Conservation (phyloP, 805 yeast species). For the Sugiyamaella smithiae region DNA sequence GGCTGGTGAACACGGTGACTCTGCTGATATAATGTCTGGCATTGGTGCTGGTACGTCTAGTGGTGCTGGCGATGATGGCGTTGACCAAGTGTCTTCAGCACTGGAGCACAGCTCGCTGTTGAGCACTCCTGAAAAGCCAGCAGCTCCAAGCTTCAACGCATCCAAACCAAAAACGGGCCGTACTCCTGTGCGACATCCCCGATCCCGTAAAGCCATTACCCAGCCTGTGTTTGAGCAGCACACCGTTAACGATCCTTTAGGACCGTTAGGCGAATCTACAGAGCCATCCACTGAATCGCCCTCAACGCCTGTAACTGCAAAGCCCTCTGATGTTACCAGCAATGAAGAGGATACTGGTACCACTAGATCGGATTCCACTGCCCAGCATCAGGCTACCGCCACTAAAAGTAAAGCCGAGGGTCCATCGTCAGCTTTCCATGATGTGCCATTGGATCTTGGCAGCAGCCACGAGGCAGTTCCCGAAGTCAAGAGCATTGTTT, state of each 20-base stretch:
- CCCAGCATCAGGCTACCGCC: neutral
- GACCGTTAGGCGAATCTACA: slow-evolving; percentile 17
- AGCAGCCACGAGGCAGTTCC: neutral
- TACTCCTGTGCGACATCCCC: slow-evolving; percentile 7
- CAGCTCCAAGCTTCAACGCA: neutral
- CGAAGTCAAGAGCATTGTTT: neutral
- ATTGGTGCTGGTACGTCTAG: neutral
- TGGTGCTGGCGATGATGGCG: neutral
- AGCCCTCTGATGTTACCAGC: neutral
- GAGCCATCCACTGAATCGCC: neutral
- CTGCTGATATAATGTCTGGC: too few relatives aligned
- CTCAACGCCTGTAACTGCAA: neutral
- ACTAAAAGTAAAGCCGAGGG: neutral
- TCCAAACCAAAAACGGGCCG: neutral
- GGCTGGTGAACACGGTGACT: neutral
- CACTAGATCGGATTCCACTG: neutral
- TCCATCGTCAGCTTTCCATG: slow-evolving; percentile 9
- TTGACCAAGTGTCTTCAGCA: neutral
- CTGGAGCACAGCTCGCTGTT: slow-evolving; percentile 4
- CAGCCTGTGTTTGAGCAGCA: slow-evolving; percentile 15
- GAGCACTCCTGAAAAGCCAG: neutral
- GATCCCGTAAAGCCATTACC: slow-evolving; percentile 7
- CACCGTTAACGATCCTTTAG: slow-evolving; percentile 16
- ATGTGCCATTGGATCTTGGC: slow-evolving; percentile 11
- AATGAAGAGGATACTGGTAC: neutral